Base-by-base conservation (phyloP, 495 filamentous ascomycete genomes). In the Xylaria curta region DNA sequence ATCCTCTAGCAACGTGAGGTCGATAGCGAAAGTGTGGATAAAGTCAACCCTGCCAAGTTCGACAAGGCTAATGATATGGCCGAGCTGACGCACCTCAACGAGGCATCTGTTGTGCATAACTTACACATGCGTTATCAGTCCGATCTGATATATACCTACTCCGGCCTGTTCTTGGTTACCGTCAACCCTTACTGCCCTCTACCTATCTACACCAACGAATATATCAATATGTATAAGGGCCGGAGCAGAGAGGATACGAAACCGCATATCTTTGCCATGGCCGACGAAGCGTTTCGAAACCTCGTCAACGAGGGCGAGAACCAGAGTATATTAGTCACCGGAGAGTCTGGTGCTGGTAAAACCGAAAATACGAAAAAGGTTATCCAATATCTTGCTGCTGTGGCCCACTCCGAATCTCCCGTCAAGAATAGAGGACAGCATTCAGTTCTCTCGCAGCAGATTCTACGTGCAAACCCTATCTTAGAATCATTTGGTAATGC, bases 291-390 rank as follows among this genome's bases (percentile, higher is more conserved):
- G 1, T 99, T 98, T 80, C 89, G 96, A 4, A 98, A 97, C 76
- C 86, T 99, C 9, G 93, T 98, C 5, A 94, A 97, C 69, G 95
- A 97, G 79, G 95, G 95, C 24, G 88, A 95, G 69, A 98, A 98
- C 75, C 97, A 99, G 80, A 97, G 95, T 77, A 98, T 99, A 76
- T 85, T 99, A 46, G 97, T 99, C 6, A 99, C 97, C 40, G 97
- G 97, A 79, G 97, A 99, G 82, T 99, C 97, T 26, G 97, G 97
- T 73, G 97, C 97, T 36, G 97, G 97, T 73, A 99, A 99, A 82
- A 99, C 97, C 0, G 97, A 99, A 79, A 99, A 99, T 74, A 99
- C 97, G 3, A 99, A 99, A 78, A 99, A 99, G 81, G 97, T 99
- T 62, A 99, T 99, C 66, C 97, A 99, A 73, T 99, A 98, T 80